Conservation (phyloP, 768 basidiomycete genomes). For the Rhizopogon roseolus region DNA sequence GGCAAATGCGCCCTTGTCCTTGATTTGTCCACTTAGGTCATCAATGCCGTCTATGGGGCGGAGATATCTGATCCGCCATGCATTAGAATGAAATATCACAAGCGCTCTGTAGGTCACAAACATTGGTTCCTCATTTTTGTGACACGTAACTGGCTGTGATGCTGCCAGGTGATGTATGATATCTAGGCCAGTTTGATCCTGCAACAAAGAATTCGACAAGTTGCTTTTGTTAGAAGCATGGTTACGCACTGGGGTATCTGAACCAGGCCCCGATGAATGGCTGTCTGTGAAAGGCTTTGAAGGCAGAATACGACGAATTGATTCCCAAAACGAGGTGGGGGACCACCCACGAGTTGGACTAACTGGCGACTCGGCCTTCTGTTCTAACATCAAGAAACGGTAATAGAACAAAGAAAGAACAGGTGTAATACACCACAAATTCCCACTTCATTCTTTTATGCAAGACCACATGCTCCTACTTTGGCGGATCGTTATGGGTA, state of each 20-base stretch:
- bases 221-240: background rate
- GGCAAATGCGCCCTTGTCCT: conserved; percentile 22
- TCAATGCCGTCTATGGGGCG: background rate
- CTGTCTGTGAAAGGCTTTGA: background rate
- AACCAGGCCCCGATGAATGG: background rate
- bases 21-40: conserved; percentile 6
- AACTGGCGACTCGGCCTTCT: background rate
- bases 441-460: background rate
- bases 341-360: background rate
- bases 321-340: background rate
- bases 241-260: background rate
- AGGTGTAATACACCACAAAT: background rate
- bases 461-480: background rate
- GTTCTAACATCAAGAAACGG: background rate
- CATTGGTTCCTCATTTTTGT: background rate
- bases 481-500: background rate
- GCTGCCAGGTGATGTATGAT: background rate
- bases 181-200: background rate
- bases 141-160: background rate
- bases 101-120: background rate
- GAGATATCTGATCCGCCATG: background rate
- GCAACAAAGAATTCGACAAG: background rate
- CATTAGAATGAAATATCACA: background rate
- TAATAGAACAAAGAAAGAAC: background rate
- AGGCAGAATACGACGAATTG: background rate